Percentiles rank a stretch among this genome's conserved stretches.
Evolutionary conservation across 1,139 yeast genomes (phyloP).

Genomic region (Protomyces inouyei): DNA sequence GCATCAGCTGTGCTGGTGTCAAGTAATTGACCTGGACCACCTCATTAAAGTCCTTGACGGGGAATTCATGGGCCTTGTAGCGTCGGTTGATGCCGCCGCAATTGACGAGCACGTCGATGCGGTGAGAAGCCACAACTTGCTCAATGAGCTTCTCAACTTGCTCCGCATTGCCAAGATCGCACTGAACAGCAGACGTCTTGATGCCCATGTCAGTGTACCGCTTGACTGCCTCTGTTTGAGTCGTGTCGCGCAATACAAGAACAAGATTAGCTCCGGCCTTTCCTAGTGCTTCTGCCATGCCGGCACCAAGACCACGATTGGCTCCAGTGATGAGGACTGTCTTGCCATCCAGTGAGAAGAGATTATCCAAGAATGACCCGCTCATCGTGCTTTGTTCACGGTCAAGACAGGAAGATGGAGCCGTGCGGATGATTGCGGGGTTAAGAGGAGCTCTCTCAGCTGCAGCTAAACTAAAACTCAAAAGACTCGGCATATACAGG

Average conservation of each 20-base stretch:
- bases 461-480: neutral
- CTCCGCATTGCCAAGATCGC: constrained; percentile 37
- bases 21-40: constrained; percentile 51
- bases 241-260: constrained; percentile 32
- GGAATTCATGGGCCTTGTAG: constrained; percentile 42
- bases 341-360: constrained; percentile 39
- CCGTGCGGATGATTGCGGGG: constrained; percentile 9
- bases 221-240: constrained; percentile 15
- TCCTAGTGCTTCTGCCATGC: constrained; percentile 45
- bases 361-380: neutral
- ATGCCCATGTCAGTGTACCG: constrained; percentile 35
- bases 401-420: neutral
- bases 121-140: constrained; percentile 36
- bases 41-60: constrained; percentile 45
- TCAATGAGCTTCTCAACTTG: constrained; percentile 38
- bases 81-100: constrained; percentile 53
- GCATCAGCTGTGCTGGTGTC: constrained; percentile 47
- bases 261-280: constrained; percentile 45
- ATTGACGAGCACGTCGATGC: constrained; percentile 51
- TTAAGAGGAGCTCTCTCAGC: neutral
- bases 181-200: constrained; percentile 36
- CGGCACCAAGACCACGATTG: constrained; percentile 46
- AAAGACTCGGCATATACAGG: neutral
- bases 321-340: constrained; percentile 46
- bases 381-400: neutral